Evolutionary conservation across 2,329 filamentous ascomycete genomes (phyloP).

Genomic region (Penicillium sp.): DNA sequence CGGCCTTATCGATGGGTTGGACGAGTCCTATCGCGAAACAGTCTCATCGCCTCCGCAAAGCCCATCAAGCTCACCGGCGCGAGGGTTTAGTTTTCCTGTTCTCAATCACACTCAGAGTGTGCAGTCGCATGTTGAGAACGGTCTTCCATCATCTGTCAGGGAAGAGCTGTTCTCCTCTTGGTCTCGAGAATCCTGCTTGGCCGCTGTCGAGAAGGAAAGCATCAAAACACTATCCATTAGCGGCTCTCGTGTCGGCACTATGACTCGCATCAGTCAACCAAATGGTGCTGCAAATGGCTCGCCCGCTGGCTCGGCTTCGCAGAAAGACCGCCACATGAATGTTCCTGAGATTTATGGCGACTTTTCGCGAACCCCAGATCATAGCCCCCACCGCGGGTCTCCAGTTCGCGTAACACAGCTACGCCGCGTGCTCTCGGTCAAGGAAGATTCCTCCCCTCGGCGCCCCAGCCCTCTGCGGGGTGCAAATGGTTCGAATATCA

Average conservation of each 20-base stretch:
- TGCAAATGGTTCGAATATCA: constrained; percentile 32
- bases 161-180: constrained; percentile 78
- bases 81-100: constrained; percentile 62
- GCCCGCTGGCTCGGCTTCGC: constrained; percentile 28
- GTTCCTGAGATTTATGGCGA: constrained; percentile 38
- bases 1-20: constrained; percentile 71
- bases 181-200: constrained; percentile 72
- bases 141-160: constrained; percentile 64
- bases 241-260: constrained; percentile 67
- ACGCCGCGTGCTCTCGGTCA: constrained; percentile 47
- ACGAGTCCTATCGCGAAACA: constrained; percentile 65
- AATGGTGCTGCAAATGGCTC: constrained; percentile 35
- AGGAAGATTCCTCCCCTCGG: constrained; percentile 33
- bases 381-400: constrained; percentile 43
- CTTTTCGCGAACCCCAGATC: constrained; percentile 31
- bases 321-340: constrained; percentile 37
- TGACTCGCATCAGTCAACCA: constrained; percentile 29
- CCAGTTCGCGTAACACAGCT: constrained; percentile 50
- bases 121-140: constrained; percentile 42
- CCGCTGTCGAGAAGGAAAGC: constrained; percentile 63
- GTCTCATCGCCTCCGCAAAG: constrained; percentile 65
- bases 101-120: constrained; percentile 49
- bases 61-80: constrained; percentile 67
- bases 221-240: constrained; percentile 72
- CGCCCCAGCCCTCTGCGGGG: constrained; percentile 45